Conservation (phyloP, 306 rosid species). For the Rosa multiflora region DNA sequence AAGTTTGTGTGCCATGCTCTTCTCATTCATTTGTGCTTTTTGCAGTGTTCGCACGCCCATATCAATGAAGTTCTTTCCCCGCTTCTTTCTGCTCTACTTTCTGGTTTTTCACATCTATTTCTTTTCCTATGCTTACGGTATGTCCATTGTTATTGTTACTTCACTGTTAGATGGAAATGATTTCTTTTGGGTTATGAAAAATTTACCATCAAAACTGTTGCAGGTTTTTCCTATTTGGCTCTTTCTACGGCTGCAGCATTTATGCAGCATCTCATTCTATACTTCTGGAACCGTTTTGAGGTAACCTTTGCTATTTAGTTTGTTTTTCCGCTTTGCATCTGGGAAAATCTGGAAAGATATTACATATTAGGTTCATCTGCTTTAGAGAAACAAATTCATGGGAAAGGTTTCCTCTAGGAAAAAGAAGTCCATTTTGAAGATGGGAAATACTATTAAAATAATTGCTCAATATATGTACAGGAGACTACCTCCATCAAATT, state of each 20-base stretch:
- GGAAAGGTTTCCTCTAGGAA: background rate
- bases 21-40: slow-evolving; percentile 38
- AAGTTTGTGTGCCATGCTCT: slow-evolving; percentile 21
- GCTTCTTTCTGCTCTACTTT: slow-evolving; percentile 94
- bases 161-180: background rate
- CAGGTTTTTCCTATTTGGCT: slow-evolving; percentile 97
- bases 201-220: slow-evolving; percentile 8
- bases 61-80: slow-evolving; percentile 99
- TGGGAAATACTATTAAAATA: background rate
- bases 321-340: background rate
- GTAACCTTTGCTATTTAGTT: slow-evolving; percentile 31
- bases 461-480: background rate
- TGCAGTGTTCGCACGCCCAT: slow-evolving; percentile 99
- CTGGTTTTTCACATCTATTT: slow-evolving; percentile 96
- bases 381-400: background rate
- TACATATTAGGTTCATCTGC: background rate
- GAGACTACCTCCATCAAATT: slow-evolving; percentile 1
- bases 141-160: slow-evolving; percentile 2
- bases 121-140: slow-evolving; percentile 95
- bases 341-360: background rate
- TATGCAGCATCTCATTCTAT: slow-evolving; percentile 92
- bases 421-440: background rate
- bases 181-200: background rate
- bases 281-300: slow-evolving; percentile 99
- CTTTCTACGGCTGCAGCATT: slow-evolving; percentile 95